phyloP scores from a whole-genome alignment of 495 filamentous ascomycete species.

The Talaromyces nanjingensis region DNA sequence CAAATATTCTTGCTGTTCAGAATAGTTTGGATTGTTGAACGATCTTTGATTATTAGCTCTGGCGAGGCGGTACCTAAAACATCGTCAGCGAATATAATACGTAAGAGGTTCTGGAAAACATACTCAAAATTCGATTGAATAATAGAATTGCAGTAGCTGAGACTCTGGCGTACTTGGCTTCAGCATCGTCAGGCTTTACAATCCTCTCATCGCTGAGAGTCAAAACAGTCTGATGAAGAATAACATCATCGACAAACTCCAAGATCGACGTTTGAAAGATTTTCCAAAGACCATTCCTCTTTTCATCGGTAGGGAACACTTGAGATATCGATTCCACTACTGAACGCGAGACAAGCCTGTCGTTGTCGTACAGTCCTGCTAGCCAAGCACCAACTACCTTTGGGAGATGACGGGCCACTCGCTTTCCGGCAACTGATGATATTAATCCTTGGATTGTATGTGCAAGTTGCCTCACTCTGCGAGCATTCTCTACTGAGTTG shows the following conservation, averaged over 20 bases:
- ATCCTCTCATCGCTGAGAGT: constrained; percentile 86
- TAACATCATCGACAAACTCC: constrained; percentile 70
- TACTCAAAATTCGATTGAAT: constrained; percentile 43
- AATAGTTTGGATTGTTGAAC: constrained; percentile 43
- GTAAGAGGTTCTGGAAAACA: neutral
- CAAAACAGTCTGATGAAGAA: constrained; percentile 64
- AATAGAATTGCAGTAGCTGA: constrained; percentile 50
- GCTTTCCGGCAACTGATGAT: constrained; percentile 64
- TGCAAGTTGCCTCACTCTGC: constrained; percentile 79
- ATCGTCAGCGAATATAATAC: neutral
- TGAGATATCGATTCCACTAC: constrained; percentile 66
- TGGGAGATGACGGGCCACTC: constrained; percentile 69
- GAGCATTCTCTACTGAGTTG: constrained; percentile 76
- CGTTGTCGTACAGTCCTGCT: constrained; percentile 78
- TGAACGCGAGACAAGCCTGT: constrained; percentile 62
- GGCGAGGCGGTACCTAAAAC: constrained; percentile 34
- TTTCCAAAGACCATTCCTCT: constrained; percentile 66
- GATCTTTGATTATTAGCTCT: constrained; percentile 46
- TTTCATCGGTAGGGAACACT: constrained; percentile 74
- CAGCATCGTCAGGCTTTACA: constrained; percentile 73
- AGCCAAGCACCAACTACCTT: constrained; percentile 80
- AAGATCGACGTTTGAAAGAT: constrained; percentile 68
- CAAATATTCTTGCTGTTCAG: constrained; percentile 65
- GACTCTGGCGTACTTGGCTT: constrained; percentile 77
- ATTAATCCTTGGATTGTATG: constrained; percentile 70